phyloP scores from a whole-genome alignment of 2,329 filamentous ascomycete genomes.

The Hypoxylon sp. region DNA sequence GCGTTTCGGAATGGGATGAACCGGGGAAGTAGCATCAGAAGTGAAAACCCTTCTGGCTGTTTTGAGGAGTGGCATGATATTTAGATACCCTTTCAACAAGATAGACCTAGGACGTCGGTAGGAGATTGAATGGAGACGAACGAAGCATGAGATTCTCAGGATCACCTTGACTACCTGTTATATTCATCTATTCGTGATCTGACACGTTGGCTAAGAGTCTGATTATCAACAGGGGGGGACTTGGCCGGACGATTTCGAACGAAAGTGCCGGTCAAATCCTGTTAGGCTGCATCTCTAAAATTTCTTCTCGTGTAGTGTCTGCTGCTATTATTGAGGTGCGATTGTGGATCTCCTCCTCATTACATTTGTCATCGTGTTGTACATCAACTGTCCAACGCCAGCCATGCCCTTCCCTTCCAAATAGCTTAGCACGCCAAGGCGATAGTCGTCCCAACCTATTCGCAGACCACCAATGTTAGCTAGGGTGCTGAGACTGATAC shows the following conservation, averaged over 20 bases:
- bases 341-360: constrained; percentile 62
- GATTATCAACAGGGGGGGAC: not conserved
- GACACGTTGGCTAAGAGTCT: no score
- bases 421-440: constrained; percentile 78
- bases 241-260: not conserved
- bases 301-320: not conserved
- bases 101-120: constrained; percentile 37
- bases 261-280: not conserved
- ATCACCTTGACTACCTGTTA: not conserved
- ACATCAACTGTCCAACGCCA: constrained; percentile 81
- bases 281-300: not conserved
- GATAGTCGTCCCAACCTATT: constrained; percentile 81
- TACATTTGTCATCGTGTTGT: constrained; percentile 84
- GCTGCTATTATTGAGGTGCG: not conserved
- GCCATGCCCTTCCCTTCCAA: constrained; percentile 74
- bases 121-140: constrained; percentile 6
- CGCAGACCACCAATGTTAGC: constrained; percentile 75
- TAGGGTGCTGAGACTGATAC: constrained; percentile 74
- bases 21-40: constrained; percentile 15
- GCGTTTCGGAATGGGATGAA: constrained; percentile 29
- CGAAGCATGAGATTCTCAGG: not conserved
- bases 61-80: constrained; percentile 11
- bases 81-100: constrained; percentile 56
- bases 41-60: not conserved
- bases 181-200: not conserved